These are phyloP conservation scores for Penicillium polonicum DNA, from an alignment of 2,329 filamentous ascomycete species.

Conservation along the genomic window DNA sequence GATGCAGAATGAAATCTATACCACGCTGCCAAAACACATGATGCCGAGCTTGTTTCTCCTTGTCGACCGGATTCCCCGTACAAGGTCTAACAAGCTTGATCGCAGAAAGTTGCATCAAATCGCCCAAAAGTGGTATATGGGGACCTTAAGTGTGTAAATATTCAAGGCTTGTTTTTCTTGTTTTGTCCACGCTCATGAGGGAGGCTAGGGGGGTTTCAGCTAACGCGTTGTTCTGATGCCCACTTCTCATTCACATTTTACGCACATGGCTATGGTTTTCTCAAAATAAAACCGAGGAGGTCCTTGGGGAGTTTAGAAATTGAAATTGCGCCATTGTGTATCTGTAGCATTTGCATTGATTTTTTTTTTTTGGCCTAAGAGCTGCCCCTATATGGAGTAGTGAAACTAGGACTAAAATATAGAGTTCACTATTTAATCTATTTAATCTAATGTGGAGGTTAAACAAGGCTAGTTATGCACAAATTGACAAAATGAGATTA, in stretches of 20 bases:
- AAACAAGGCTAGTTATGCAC: neutral
- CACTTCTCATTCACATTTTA: neutral
- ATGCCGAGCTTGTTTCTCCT: neutral
- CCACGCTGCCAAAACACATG: neutral
- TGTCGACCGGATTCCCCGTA: neutral
- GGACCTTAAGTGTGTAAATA: neutral
- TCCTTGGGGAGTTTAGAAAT: too few relatives aligned
- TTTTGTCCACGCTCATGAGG: neutral
- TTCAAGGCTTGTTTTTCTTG: neutral
- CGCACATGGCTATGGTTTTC: neutral
- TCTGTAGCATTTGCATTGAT: too few relatives aligned
- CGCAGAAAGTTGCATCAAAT: neutral
- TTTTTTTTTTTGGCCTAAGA: too few relatives aligned
- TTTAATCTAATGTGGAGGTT: neutral
- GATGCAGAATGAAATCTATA: neutral
- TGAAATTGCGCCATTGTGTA: too few relatives aligned
- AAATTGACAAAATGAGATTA: slow-evolving; percentile 4
- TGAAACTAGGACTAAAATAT: too few relatives aligned
- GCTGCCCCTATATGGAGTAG: too few relatives aligned
- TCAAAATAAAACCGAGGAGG: too few relatives aligned
- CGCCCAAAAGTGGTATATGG: neutral
- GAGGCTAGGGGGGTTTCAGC: neutral
- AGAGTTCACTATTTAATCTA: too few relatives aligned
- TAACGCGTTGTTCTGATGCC: neutral
- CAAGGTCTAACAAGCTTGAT: neutral